phyloP scores from a whole-genome alignment of 2,329 filamentous ascomycete species.

The Penicillium brevicompactum region DNA sequence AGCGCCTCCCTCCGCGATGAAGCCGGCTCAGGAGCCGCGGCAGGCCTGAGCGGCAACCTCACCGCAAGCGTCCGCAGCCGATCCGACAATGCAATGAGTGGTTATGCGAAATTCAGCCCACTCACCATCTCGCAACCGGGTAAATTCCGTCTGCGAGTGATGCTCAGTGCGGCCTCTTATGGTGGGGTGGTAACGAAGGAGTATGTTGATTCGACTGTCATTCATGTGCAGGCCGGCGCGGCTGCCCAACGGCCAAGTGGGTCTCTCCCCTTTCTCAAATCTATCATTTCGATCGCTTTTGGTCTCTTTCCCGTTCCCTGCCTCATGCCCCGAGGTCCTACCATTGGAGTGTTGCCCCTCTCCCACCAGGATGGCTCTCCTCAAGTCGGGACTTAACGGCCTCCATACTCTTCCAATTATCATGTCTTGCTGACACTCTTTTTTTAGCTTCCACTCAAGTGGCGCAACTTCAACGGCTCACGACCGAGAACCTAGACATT shows the following conservation, averaged over 20 bases:
- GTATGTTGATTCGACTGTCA: slow-evolving; percentile 32
- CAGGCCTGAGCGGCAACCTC: slow-evolving; percentile 29
- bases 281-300: neutral
- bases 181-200: slow-evolving; percentile 33
- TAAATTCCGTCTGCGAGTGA: slow-evolving; percentile 34
- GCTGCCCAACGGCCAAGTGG: slow-evolving; percentile 33
- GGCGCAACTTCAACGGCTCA: slow-evolving; percentile 27
- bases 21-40: slow-evolving; percentile 19
- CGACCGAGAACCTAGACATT: slow-evolving; percentile 35
- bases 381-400: neutral
- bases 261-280: slow-evolving; percentile 13
- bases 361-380: neutral
- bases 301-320: neutral
- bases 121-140: slow-evolving; percentile 33
- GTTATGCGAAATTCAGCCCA: slow-evolving; percentile 32
- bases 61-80: slow-evolving; percentile 38
- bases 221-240: slow-evolving; percentile 31
- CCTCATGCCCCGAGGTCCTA: neutral
- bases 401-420: slow-evolving; percentile 3
- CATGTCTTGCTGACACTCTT: slow-evolving; percentile 17
- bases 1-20: slow-evolving; percentile 32
- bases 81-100: slow-evolving; percentile 30
- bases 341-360: slow-evolving; percentile 3
- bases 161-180: slow-evolving; percentile 31
- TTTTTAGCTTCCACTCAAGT: slow-evolving; percentile 28